Base-by-base conservation (phyloP, 352 stramenopile species). In the Globisporangium paroecandrum region DNA sequence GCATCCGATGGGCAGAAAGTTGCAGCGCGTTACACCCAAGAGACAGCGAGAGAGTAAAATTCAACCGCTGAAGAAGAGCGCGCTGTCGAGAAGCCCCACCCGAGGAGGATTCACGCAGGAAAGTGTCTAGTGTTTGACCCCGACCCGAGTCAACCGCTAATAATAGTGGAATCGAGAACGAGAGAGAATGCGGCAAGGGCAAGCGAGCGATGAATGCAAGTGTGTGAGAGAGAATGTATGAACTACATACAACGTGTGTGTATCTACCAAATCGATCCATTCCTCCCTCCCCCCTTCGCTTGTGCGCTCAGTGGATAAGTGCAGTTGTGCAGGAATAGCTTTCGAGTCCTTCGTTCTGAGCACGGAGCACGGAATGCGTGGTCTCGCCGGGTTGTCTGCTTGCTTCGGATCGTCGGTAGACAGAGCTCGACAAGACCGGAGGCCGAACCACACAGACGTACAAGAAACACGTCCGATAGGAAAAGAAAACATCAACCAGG, bases 281-380 rank as follows among this genome's bases (percentile, higher is more conserved):
- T 12, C 22, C 22, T 3, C 22, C n/a, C n/a, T n/a, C 6, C 51
- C 20, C 34, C 32, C 24, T 41, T 22, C 15, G 5, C 25, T 27
- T 15, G 27, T 22, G 24, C 34, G 51, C 51, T 58, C 51, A 58
- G 24, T n/a, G 51, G 51, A 34, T 7, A 32, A 61, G 43, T 51
- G 18, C 43, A 51, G 18, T 51, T 51, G 43, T 61, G 55, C 55
- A 61, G 55, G 55, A 46, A 61, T 61, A 61, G 55, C 36, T 9
- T 38, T 38, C 18, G 1, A 4, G 5, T n/a, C 20, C 13, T 7
- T 25, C 18, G 54, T 61, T 41, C 55, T 61, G 29, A 61, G 36
- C 27, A 38, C 32, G 7, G 32, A 38, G 32, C 32, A 61, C 20
- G 55, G 27, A 34, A 29, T 27, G 27, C 29, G 10, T 20, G 22